These are phyloP conservation scores for Digitaria exilis DNA, from an alignment of 202 grass and related monocot genomes.

Conservation along the genomic window DNA sequence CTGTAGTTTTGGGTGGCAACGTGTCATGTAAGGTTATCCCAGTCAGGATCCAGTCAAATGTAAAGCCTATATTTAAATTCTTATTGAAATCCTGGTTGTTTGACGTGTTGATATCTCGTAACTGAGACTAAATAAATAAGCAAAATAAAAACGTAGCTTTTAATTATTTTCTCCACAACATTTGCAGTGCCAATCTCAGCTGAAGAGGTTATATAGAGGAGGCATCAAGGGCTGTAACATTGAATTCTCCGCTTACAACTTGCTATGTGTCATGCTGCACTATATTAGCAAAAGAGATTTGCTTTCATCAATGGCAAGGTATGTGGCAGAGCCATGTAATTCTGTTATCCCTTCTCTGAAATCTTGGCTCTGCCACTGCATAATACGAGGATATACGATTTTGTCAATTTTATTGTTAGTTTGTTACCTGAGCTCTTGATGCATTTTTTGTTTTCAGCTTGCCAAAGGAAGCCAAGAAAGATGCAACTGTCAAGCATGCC, in stretches of 20 bases:
- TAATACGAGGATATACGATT: slow-evolving; percentile 1
- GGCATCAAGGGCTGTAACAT: slow-evolving; percentile 71
- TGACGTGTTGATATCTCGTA: neutral
- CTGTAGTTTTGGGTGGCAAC: neutral
- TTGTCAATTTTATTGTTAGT: slow-evolving; percentile 12
- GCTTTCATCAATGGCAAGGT: slow-evolving; percentile 86
- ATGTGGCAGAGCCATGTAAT: neutral
- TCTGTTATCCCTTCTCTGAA: neutral
- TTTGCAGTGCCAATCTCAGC: slow-evolving; percentile 90
- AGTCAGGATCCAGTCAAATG: neutral
- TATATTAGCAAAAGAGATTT: slow-evolving; percentile 84
- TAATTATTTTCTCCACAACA: slow-evolving; percentile 38
- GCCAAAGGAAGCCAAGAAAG: slow-evolving; percentile 66
- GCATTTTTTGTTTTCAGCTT: slow-evolving; percentile 62
- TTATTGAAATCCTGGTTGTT: neutral
- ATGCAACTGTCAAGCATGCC: slow-evolving; percentile 82
- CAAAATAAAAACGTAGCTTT: slow-evolving; percentile 26
- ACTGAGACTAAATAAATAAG: slow-evolving; percentile 10
- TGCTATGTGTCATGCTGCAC: slow-evolving; percentile 76
- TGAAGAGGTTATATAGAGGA: slow-evolving; percentile 82
- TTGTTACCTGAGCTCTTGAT: slow-evolving; percentile 24
- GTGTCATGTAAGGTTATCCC: no score
- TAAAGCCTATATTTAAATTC: neutral
- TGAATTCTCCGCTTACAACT: slow-evolving; percentile 92
- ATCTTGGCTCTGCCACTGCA: neutral